Evolutionary conservation across 306 rosid genomes (phyloP), one percentile per base, ranked within the genome.

Genomic region (Dalbergia cochinchinensis): DNA sequence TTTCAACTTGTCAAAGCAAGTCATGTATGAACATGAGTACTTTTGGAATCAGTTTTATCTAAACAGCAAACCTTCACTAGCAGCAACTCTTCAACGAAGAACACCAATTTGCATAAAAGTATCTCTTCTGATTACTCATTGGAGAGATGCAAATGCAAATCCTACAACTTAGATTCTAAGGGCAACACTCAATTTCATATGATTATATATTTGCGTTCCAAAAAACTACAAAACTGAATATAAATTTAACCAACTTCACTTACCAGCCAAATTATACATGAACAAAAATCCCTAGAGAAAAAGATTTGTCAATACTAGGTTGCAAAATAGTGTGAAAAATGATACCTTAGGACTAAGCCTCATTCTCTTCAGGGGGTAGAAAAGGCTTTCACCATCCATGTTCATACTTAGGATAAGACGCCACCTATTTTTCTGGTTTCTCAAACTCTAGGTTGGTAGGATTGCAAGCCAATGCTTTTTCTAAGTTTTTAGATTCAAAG

Each of bases 371-470:
- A 4, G 93, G 86, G 18, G 88, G 93, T 84, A 93, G 86, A 85
- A 90, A 93, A 42, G 90, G 22, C 74, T 87, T 87, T 98, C 99
- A 93, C 98, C 99, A 96, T 51, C 90, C 99, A 69, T 1, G 86
- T 84, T 96, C 92, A 74, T 96, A 96, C 87, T 96, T 96, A 5
- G 93, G 84, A 76, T 96, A 93, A 6, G 98, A 98, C 60, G 99
- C 99, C 80, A 89, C 96, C 99, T 97, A 96, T 37, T 93, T 96
- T 22, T 78, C 90, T 42, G 97, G 99, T 84, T 89, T 91, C 87
- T 85, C 88, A 84, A 96, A 96, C 70, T 93, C 86, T 35, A 96
- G 73, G 20, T 87, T 82, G 73, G 92, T 84, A 51, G 99, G 99
- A 86, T 71, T 93, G 55, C 90, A 91, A 76, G 94, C 97, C 34